Conservation (phyloP, 2,329 filamentous ascomycete genomes). For the Curvularia lunata region DNA sequence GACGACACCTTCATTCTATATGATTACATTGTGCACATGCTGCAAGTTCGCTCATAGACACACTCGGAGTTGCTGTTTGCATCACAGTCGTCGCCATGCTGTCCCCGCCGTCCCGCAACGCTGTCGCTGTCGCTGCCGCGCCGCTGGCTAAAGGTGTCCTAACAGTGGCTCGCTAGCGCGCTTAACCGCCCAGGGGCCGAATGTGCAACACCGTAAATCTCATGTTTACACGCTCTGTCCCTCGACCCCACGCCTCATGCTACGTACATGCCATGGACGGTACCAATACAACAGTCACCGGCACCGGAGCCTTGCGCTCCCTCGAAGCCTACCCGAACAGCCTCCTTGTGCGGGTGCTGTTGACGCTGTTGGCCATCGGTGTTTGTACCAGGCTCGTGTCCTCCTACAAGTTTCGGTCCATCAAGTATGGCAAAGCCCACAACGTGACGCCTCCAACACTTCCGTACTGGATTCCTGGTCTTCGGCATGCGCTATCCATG, state of each 20-base stretch:
- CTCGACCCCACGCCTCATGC: not conserved
- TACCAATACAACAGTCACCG: constrained; percentile 3
- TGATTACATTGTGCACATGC: not conserved
- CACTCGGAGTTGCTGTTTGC: not conserved
- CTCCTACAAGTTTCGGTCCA: constrained; percentile 15
- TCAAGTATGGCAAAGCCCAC: constrained; percentile 15
- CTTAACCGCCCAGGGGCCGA: not conserved
- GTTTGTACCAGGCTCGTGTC: constrained; percentile 23
- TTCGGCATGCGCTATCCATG: constrained; percentile 26
- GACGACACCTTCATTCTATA: not conserved
- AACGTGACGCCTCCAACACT: constrained; percentile 23
- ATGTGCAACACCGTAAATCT: not conserved
- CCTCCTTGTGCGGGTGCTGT: constrained; percentile 7
- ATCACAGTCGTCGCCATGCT: not conserved
- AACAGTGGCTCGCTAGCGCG: not conserved
- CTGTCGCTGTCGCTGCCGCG: not conserved
- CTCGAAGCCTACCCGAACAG: constrained; percentile 5
- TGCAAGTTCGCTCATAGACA: not conserved
- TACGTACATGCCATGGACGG: constrained; percentile 1
- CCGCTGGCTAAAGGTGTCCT: not conserved
- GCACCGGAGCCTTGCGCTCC: not conserved
- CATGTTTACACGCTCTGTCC: not conserved
- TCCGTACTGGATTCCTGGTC: constrained; percentile 28
- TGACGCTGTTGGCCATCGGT: constrained; percentile 15
- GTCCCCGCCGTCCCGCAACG: not conserved